Base-by-base conservation (phyloP, 2,329 filamentous ascomycete species). In the Epichloe sp. region DNA sequence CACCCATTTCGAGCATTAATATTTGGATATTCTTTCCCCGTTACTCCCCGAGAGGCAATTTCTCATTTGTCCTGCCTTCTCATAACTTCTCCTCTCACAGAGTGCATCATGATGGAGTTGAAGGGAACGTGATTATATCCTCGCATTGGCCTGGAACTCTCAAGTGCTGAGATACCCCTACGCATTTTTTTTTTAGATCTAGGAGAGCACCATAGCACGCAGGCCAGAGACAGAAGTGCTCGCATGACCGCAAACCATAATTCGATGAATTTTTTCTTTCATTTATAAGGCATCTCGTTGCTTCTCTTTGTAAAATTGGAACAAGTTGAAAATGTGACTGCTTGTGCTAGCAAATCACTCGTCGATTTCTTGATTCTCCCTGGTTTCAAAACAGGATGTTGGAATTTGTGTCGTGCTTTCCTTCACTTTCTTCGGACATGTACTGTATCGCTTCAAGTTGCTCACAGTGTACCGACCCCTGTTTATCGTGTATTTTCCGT, bases 81-180 rank as follows among this genome's bases (percentile, higher is more conserved):
- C 4, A 17, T 10, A 15, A 21, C 21, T 26, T 31, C 21, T 26
- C n/a, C 21, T 44, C 26, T 17, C 15, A 10, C 34, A 10, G 44
- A 36, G 10, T 21, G n/a, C 34, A 19, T 19, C n/a, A 46, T 36
- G 44, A 37, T 31, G 37, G 38, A 48, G 47, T 48, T 42, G 8
- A 23, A n/a, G 19, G 26, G n/a, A 8, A 49, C 7, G n/a, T n/a
- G 17, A 23, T 35, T 36, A 17, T 43, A 23, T 43, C 47, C 17
- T 44, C 8, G 47, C 19, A 23, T 36, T 34, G 31, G 31, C 40
- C 43, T 23, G 47, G 4, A 49, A 10, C n/a, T 49, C 47, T 49
- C 47, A 45, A 50, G 48, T 43, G 31, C 41, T 34, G 42, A 50
- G 41, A 50, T 49, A 19, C 11, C n/a, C 21, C 43, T 46, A 42